Evolutionary conservation across 306 rosid genomes (phyloP), one percentile per base, ranked within the genome.

Genomic region (Cucurbita argyrosperma): DNA sequence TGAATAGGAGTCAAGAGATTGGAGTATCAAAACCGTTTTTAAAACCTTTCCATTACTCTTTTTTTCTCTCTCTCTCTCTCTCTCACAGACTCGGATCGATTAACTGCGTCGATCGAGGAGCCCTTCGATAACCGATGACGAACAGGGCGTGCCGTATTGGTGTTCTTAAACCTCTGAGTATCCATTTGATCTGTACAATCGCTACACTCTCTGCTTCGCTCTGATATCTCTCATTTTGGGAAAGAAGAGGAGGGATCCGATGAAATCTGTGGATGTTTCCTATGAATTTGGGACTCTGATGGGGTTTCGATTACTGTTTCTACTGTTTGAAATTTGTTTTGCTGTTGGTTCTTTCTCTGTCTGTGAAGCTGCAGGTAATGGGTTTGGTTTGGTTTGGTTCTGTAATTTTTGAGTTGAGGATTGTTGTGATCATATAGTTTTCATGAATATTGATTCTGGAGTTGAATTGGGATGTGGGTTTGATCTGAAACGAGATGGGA

Each of bases 281-380:
- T 49, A 65, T 79, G 50, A 58, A 55, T 57, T 71, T 71, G 43
- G 80, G 35, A 16, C 78, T 57, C 72, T 78, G 82, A 90, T 90
- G 98, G 88, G 75, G 67, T 62, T 78, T 69, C 79, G 16, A 54
- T 73, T 83, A 64, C 76, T 83, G 80, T 67, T 87, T 40, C 82
- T 89, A 49, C 74, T 93, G 47, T 9, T 86, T 65, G 68, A 78
- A 80, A 79, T 89, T 59, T 84, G 85, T 77, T 84, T 87, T 38
- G 77, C 80, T 45, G 42, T 81, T 76, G 40, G 79, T 69, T 78
- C 61, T 65, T 78, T 78, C 45, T 83, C 83, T 69, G 72, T 82
- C 80, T 82, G 71, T 83, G 90, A 77, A 83, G 78, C 84, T 84
- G 78, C 88, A 90, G 97, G 98, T 93, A 89, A 73, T 81, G 80